Conservation (phyloP, 2,329 filamentous ascomycete species). For the Biscogniauxia mediterranea region DNA sequence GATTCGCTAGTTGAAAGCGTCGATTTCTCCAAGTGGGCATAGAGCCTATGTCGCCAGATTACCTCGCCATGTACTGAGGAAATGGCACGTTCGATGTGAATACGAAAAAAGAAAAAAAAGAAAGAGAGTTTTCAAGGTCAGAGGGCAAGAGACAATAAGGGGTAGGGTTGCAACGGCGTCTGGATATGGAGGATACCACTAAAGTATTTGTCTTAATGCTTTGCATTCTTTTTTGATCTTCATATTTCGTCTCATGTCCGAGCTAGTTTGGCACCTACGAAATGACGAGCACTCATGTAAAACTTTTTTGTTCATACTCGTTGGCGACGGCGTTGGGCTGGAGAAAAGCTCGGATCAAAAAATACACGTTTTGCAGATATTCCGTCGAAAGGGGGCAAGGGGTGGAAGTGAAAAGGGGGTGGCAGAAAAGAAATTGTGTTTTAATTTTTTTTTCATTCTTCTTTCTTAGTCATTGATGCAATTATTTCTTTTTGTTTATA, state of each 20-base stretch:
- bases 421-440: neutral
- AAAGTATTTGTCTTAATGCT: constrained; percentile 31
- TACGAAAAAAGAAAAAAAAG: constrained; percentile 14
- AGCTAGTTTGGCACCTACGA: neutral
- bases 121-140: constrained; percentile 11
- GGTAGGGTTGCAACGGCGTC: constrained; percentile 27
- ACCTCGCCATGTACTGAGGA: constrained; percentile 3
- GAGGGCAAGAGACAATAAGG: constrained; percentile 23
- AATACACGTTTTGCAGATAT: neutral
- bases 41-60: constrained; percentile 5
- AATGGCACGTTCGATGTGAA: constrained; percentile 19
- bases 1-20: constrained; percentile 45
- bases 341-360: neutral
- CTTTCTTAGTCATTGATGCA: neutral
- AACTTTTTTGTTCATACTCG: neutral
- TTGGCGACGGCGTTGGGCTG: neutral
- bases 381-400: neutral
- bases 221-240: constrained; percentile 3
- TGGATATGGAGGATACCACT: constrained; percentile 39
- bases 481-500: neutral
- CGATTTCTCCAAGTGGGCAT: constrained; percentile 52
- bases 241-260: neutral
- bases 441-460: neutral
- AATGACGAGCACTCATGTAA: neutral
- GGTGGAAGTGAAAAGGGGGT: neutral